Conservation (phyloP, 805 yeast species). For the Candida vaughaniae region DNA sequence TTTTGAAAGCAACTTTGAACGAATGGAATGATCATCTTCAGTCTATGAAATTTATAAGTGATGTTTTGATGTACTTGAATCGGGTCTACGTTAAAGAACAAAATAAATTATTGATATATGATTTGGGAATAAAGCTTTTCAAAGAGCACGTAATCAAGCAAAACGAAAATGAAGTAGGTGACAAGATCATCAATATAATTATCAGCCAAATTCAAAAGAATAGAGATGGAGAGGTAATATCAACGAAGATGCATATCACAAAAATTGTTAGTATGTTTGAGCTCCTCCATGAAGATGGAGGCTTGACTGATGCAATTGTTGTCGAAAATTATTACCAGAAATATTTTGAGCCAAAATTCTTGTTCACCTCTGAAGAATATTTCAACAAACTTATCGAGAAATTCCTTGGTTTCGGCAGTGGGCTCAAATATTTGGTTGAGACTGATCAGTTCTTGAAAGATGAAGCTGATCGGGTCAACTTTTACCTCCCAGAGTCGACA, state of each 20-base stretch:
- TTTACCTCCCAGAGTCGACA: constrained; percentile 55
- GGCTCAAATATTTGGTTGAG: constrained; percentile 54
- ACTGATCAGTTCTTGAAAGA: constrained; percentile 54
- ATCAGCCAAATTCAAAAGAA: constrained; percentile 56
- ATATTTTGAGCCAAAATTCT: constrained; percentile 64
- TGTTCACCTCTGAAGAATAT: constrained; percentile 54
- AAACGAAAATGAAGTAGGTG: constrained; percentile 51
- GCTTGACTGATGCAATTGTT: constrained; percentile 21
- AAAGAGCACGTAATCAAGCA: constrained; percentile 56
- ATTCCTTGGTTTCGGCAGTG: constrained; percentile 42
- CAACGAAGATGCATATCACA: constrained; percentile 57
- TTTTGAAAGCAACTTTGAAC: constrained; percentile 33
- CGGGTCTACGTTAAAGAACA: constrained; percentile 77
- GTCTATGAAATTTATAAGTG: constrained; percentile 76
- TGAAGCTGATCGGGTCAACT: constrained; percentile 57
- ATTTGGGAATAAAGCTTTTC: constrained; percentile 69
- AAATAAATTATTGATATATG: constrained; percentile 63
- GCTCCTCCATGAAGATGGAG: constrained; percentile 45
- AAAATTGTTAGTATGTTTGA: constrained; percentile 71
- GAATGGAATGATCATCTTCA: constrained; percentile 74
- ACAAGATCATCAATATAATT: constrained; percentile 46
- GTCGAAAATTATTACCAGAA: constrained; percentile 63
- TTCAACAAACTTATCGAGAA: constrained; percentile 50
- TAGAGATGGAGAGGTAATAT: constrained; percentile 51
- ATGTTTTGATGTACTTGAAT: constrained; percentile 83